Base-by-base conservation (phyloP, 768 basidiomycete species). In the Podaxis rugospora region DNA sequence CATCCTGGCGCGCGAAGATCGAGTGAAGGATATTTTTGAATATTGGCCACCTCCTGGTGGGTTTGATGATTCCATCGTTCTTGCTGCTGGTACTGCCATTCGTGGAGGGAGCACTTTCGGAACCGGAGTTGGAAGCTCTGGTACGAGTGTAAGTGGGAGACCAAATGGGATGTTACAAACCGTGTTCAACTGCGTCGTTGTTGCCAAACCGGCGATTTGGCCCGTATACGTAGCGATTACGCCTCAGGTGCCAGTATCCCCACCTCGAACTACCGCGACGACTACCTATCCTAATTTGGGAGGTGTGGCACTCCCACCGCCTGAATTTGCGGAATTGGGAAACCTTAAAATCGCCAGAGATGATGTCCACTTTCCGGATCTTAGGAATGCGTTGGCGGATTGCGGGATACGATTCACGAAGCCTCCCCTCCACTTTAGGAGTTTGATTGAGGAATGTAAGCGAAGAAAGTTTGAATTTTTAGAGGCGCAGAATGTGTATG, bases 41-140 rank as follows among this genome's bases (percentile, higher is more conserved):
- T 70, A 72, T 1, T 80, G 80, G 79, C 80, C 82, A 0, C 74
- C 74, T 1, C 61, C 65, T 10, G 59, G 59, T n/a, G 59, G 44
- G 7, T 16, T 44, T 7, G 39, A 18, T 2, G 44, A 61, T n/a
- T 49, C 36, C 11, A 50, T 47, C 7, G 35, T 18, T 36, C 53
- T 25, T 16, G 53, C 50, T 47, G 35, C 47, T 3, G 18, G 40
- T 71, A 74, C 61, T 55, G 64, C 1, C 39, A 50, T 1, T 64
- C 69, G 4, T 32, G 32, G 32, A 32, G 32, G 32, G 2, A 9
- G 32, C 32, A 32, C 32, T 9, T 32, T 32, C 7, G 32, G 32
- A 32, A 9, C 7, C 7, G 32, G 32, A 7, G 32, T 32, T 32
- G 32, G 32, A 32, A 32, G 9, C 7, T 32, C 32, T 66, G 72